phyloP scores from a whole-genome alignment of 176 grass and related monocot species.

The Aechmea fasciata region DNA sequence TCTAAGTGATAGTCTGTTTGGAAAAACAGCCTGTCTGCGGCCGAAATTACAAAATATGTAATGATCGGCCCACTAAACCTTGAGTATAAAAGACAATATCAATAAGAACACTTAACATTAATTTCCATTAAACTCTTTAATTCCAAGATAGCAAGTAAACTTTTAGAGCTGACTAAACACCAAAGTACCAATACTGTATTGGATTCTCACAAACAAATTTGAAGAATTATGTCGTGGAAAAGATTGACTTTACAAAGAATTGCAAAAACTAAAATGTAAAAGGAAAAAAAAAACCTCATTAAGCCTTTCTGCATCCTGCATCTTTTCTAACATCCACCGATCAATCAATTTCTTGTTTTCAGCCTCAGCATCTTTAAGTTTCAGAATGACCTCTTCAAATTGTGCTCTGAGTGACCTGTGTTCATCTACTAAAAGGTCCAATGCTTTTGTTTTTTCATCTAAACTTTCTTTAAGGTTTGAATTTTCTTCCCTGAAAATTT shows the following conservation, averaged over 20 bases:
- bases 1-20: too few relatives aligned
- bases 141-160: neutral
- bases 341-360: constrained; percentile 74
- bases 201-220: neutral
- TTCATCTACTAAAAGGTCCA: constrained; percentile 78
- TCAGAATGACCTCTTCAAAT: constrained; percentile 48
- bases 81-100: neutral
- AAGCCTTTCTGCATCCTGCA: constrained; percentile 93
- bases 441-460: constrained; percentile 61
- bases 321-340: constrained; percentile 94
- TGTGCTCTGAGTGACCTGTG: constrained; percentile 59
- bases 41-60: too few relatives aligned
- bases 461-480: constrained; percentile 52
- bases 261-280: constrained; percentile 3
- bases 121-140: neutral
- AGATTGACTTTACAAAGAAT: neutral
- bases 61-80: too few relatives aligned
- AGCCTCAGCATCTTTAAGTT: constrained; percentile 52
- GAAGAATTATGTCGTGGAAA: neutral
- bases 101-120: neutral
- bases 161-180: constrained; percentile 9
- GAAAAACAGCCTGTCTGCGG: too few relatives aligned
- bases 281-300: constrained; percentile 61
- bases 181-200: constrained; percentile 1
- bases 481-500: constrained; percentile 64